phyloP scores from a whole-genome alignment of 2,329 filamentous ascomycete species.

The Dendryphion nanum region DNA sequence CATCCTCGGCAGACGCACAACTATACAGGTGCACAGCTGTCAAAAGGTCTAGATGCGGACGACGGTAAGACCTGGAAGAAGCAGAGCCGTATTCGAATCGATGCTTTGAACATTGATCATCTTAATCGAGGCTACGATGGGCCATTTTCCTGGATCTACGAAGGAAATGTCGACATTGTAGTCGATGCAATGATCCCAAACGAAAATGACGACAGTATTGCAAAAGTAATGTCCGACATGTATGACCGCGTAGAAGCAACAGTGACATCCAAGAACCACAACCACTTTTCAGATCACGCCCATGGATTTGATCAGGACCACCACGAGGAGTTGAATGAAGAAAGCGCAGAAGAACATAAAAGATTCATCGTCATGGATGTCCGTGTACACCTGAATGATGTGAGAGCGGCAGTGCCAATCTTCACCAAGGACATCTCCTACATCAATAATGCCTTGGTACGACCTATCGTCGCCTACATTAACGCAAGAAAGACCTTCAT shows the following conservation, averaged over 20 bases:
- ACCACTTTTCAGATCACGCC: slow-evolving; percentile 36
- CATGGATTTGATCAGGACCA: slow-evolving; percentile 24
- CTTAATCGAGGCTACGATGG: slow-evolving; percentile 90
- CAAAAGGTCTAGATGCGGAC: slow-evolving; percentile 56
- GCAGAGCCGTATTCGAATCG: slow-evolving; percentile 86
- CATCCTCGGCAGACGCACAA: slow-evolving; percentile 90
- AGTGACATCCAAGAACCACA: slow-evolving; percentile 71
- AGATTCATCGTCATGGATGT: slow-evolving; percentile 91
- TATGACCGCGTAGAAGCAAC: slow-evolving; percentile 95
- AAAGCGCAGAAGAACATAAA: slow-evolving; percentile 54
- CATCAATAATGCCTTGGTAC: slow-evolving; percentile 90
- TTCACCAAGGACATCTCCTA: slow-evolving; percentile 93
- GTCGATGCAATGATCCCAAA: slow-evolving; percentile 92
- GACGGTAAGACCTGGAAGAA: slow-evolving; percentile 86
- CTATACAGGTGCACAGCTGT: slow-evolving; percentile 63
- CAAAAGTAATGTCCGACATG: slow-evolving; percentile 94
- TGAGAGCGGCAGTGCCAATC: slow-evolving; percentile 86
- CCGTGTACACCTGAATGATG: slow-evolving; percentile 91
- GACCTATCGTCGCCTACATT: slow-evolving; percentile 97
- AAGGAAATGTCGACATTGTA: slow-evolving; percentile 95
- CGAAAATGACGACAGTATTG: slow-evolving; percentile 83
- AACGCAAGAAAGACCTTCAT: slow-evolving; percentile 95
- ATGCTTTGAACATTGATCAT: slow-evolving; percentile 92
- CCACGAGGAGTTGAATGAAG: slow-evolving; percentile 7
- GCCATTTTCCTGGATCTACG: slow-evolving; percentile 96